Evolutionary conservation across 352 stramenopile species (phyloP), one percentile per base, ranked within the genome.

Genomic region (Hyaloperonospora brassicae): DNA sequence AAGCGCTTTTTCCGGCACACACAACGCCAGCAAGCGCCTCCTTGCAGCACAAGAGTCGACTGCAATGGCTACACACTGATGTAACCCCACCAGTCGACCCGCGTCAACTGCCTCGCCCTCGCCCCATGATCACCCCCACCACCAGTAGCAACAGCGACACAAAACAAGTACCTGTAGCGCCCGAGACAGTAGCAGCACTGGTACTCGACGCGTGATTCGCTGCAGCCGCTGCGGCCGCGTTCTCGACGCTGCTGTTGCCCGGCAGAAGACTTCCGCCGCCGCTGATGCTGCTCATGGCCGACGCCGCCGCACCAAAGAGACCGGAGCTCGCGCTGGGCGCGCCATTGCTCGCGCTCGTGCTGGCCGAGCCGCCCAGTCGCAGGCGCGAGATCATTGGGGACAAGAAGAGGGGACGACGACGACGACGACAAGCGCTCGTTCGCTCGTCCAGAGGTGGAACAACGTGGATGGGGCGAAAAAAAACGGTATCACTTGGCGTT

Each of bases 311-410:
- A 17, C 17, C 17, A 59, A 90, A 90, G 68, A 90, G 87, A 59
- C 74, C 84, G 53, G 62, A 71, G 59, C 64, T 70, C 21, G 77
- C 73, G 60, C 50, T 76, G 30, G 69, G 38, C 41, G 47, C 57
- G 36, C 42, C 57, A 66, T 66, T 72, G 61, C 35, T 64, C 36
- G 34, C 71, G 50, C 34, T 72, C 46, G 58, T 80, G 54, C 53
- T 60, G 40, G 59, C 68, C 38, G 67, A 59, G 17, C 44, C 69
- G n/a, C 63, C 72, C 46, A 86, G 65, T 52, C 79, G 77, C 63
- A 88, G 74, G 51, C 76, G 73, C 24, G 70, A 78, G 66, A 90
- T 88, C 77, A 90, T 87, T 50, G 24, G 49, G 10, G 36, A 42
- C 11, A n/a, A 11, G 36, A 42, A 42, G 36, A 42, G 36, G 36